A percentile compares a stretch with the other conserved stretches of the same genome.
phyloP scores from a whole-genome alignment of 2,329 filamentous ascomycete genomes.

The Talaromyces sp. region DNA sequence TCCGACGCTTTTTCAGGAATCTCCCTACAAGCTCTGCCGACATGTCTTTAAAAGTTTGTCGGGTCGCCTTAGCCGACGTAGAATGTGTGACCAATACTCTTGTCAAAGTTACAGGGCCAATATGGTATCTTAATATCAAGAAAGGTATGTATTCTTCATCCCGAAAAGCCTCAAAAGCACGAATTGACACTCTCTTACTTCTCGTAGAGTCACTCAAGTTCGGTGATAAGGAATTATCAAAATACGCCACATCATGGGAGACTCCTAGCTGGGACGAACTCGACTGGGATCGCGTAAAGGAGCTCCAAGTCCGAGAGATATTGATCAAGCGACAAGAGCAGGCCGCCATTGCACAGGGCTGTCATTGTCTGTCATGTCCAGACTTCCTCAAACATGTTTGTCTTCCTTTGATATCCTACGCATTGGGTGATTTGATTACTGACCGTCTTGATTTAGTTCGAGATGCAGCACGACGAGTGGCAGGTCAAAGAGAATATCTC shows the following conservation, averaged over 20 bases:
- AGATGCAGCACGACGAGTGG: constrained; percentile 96
- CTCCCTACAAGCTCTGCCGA: constrained; percentile 63
- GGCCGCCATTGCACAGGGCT: constrained; percentile 57
- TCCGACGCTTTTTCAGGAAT: constrained; percentile 62
- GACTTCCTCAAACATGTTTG: constrained; percentile 82
- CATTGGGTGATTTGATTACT: constrained; percentile 16
- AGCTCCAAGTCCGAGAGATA: constrained; percentile 73
- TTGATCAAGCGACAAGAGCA: constrained; percentile 65
- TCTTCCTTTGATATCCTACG: constrained; percentile 20
- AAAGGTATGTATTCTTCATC: constrained; percentile 37
- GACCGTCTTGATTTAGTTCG: constrained; percentile 55
- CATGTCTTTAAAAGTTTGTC: constrained; percentile 62
- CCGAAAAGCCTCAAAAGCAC: not conserved
- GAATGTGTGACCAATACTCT: constrained; percentile 75
- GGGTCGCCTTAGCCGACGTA: constrained; percentile 70
- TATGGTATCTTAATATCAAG: constrained; percentile 46
- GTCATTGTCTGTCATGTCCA: constrained; percentile 64
- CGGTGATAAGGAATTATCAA: constrained; percentile 64
- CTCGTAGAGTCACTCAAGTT: constrained; percentile 48
- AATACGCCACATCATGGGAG: constrained; percentile 68
- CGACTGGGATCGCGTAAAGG: constrained; percentile 75
- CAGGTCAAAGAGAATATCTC: constrained; percentile 90
- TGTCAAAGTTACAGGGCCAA: constrained; percentile 47
- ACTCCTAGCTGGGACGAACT: constrained; percentile 75
- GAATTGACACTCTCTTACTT: not conserved